phyloP scores from a whole-genome alignment of 2,329 filamentous ascomycete genomes.

The Phyllosticta capitalensis region DNA sequence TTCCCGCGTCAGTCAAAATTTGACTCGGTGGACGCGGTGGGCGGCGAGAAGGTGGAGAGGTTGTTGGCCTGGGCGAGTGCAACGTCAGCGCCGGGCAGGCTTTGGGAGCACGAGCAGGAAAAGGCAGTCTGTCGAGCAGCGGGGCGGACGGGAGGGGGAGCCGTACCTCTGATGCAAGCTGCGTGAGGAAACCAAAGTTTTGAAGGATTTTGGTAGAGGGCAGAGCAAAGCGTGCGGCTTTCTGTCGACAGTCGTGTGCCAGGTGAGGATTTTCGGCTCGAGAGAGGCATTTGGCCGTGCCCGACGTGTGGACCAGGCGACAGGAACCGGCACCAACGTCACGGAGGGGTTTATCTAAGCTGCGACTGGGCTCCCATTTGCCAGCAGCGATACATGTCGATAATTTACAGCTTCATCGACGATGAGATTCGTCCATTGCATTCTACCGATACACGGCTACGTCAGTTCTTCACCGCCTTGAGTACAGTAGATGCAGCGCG shows the following conservation, averaged over 20 bases:
- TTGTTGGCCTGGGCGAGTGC: neutral
- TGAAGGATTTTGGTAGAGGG: neutral
- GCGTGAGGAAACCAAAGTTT: neutral
- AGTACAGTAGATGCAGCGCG: neutral
- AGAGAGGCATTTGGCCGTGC: neutral
- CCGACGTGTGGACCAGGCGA: neutral
- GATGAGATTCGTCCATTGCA: neutral
- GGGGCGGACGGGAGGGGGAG: neutral
- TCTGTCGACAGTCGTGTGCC: slow-evolving; percentile 3
- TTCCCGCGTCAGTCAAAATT: slow-evolving; percentile 10
- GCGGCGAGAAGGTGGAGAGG: neutral
- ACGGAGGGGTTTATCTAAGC: neutral
- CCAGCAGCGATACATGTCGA: neutral
- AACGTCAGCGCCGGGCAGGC: neutral
- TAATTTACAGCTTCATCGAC: neutral
- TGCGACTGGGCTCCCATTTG: neutral
- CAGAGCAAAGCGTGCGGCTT: neutral
- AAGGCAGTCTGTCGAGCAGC: neutral
- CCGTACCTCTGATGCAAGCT: slow-evolving; percentile 2
- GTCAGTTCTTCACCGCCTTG: neutral
- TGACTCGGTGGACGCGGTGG: slow-evolving; percentile 7
- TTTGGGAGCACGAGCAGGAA: neutral
- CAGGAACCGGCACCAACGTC: neutral
- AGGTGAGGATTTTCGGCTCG: slow-evolving; percentile 8
- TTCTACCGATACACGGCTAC: neutral